These are phyloP conservation scores for Panaeolus cyanescens DNA, from an alignment of 768 basidiomycete genomes.

Conservation along the genomic window DNA sequence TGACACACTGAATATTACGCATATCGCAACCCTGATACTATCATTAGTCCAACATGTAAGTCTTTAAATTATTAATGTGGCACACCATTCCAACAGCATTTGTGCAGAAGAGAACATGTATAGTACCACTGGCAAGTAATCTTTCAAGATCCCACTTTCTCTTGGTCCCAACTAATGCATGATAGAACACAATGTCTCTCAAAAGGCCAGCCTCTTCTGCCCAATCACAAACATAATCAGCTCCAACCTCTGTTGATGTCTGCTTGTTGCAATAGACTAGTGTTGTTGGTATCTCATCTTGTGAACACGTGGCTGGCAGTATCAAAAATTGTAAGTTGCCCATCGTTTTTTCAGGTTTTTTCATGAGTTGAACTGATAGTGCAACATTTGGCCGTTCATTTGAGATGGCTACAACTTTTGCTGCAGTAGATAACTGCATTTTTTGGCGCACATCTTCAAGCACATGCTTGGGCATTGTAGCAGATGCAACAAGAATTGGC, in stretches of 20 bases:
- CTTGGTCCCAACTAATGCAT: no score
- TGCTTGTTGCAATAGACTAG: conserved; percentile 22
- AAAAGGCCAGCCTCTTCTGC: no score
- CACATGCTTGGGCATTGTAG: conserved; percentile 19
- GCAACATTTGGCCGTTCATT: conserved; percentile 28
- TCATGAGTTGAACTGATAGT: conserved; percentile 20
- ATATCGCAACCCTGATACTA: conserved; percentile 15
- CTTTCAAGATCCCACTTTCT: no score
- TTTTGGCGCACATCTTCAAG: conserved; percentile 17
- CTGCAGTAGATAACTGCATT: conserved; percentile 11
- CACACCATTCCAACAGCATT: conserved; percentile 29
- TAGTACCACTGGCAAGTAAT: no score
- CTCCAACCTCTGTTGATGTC: conserved; percentile 9
- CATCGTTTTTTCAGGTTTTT: conserved; percentile 17
- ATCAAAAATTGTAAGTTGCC: conserved; percentile 25
- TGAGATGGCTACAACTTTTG: conserved; percentile 7
- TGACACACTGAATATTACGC: conserved; percentile 12
- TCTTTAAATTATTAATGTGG: neutral
- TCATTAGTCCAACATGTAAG: neutral
- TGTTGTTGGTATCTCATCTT: conserved; percentile 16
- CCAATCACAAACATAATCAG: no score
- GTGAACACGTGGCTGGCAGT: conserved; percentile 7
- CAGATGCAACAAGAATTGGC: conserved; percentile 18
- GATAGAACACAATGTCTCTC: no score
- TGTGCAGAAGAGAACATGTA: conserved; percentile 23